Evolutionary conservation across 441 rosid genomes (phyloP).

Genomic region (Manihot esculenta): DNA sequence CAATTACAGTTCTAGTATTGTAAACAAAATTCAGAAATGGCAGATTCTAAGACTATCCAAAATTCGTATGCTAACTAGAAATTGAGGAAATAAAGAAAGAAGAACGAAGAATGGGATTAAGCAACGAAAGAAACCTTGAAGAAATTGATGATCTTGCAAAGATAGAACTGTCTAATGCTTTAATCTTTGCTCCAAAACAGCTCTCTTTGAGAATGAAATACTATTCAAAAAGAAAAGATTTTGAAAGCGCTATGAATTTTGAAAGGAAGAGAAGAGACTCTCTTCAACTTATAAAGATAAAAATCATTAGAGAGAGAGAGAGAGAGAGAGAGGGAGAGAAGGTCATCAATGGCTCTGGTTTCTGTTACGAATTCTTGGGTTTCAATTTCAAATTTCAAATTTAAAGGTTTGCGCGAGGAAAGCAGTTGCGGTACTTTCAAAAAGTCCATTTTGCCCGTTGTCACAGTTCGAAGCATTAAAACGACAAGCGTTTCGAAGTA

Average conservation of each 20-base stretch:
- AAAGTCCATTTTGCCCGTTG: not conserved
- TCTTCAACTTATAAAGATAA: conserved; percentile 14
- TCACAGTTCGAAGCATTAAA: not conserved
- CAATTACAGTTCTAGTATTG: not conserved
- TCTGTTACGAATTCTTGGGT: conserved; percentile 26
- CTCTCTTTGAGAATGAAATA: not conserved
- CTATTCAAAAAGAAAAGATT: not conserved
- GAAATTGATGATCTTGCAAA: not conserved
- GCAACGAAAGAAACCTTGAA: not conserved
- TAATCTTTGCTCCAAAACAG: conserved; percentile 3
- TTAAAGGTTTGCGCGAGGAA: conserved; percentile 11
- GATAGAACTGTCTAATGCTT: conserved; percentile 2
- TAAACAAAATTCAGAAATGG: not conserved
- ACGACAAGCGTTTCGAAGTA: not conserved
- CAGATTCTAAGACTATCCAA: not conserved
- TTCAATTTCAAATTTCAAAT: conserved; percentile 32
- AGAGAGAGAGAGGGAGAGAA: not conserved
- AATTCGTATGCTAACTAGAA: not conserved
- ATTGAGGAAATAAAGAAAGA: not conserved
- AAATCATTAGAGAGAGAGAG: conserved; percentile 3
- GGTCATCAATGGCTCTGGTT: conserved; percentile 21
- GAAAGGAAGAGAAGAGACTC: not conserved
- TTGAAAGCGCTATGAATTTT: not conserved
- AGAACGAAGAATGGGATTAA: not conserved
- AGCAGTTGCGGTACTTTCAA: not conserved